A percentile compares a stretch with the other conserved stretches of the same genome.
Evolutionary conservation across 805 yeast species (phyloP).

Genomic region (Wickerhamomyces queroliae): DNA sequence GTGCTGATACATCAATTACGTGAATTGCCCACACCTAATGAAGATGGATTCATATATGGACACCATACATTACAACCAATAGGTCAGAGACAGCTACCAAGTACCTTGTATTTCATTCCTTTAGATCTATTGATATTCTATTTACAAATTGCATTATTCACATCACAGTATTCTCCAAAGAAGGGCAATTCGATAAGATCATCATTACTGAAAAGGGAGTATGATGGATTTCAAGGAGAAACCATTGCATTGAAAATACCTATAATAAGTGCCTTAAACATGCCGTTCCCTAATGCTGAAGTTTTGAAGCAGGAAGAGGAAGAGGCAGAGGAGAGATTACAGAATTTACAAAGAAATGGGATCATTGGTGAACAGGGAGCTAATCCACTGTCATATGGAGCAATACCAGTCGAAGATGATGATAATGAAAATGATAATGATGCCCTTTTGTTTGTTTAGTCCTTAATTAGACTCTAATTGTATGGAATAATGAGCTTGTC

Average conservation of each 20-base stretch:
- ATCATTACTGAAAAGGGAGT: constrained; percentile 7
- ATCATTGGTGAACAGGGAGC: no score
- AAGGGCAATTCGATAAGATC: constrained; percentile 1
- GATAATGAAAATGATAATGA: not conserved
- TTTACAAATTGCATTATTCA: constrained; percentile 12
- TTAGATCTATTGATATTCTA: constrained; percentile 13
- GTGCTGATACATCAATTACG: constrained; percentile 8
- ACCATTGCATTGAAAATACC: constrained; percentile 11
- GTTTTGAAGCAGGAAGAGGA: constrained; percentile 12
- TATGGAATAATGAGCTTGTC: no score
- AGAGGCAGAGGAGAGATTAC: constrained; percentile 3
- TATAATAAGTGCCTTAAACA: constrained; percentile 7
- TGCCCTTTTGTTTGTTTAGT: no score
- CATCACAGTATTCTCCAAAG: constrained; percentile 7
- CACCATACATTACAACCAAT: constrained; percentile 21
- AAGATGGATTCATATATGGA: constrained; percentile 20
- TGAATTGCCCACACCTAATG: constrained; percentile 17
- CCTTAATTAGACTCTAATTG: no score
- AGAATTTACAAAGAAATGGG: no score
- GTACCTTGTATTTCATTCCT: constrained; percentile 9
- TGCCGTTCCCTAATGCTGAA: constrained; percentile 8
- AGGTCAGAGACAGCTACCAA: constrained; percentile 16
- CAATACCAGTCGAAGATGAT: not conserved
- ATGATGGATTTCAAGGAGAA: constrained; percentile 20
- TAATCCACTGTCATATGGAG: no score